Evolutionary conservation across 2,329 filamentous ascomycete genomes (phyloP).

Genomic region (Penicillium fuscoglaucum): DNA sequence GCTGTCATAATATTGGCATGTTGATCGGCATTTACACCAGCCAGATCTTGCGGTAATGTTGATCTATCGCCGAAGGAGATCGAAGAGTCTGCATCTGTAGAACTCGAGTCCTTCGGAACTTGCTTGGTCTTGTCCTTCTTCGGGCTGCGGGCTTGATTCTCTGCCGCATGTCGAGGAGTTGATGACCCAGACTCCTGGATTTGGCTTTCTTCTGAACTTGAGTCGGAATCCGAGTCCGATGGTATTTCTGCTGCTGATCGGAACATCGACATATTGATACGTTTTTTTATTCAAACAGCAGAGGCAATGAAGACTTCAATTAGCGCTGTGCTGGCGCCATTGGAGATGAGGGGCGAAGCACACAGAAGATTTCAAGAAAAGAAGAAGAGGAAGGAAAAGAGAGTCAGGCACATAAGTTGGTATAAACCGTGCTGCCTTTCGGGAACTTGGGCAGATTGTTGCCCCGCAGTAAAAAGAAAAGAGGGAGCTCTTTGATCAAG

Average conservation of each 20-base stretch:
- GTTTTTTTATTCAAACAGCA: background rate
- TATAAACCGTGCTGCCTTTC: background rate
- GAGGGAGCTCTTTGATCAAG: background rate
- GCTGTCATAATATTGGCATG: constrained; percentile 47
- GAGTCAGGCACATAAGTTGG: background rate
- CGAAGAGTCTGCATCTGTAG: constrained; percentile 18
- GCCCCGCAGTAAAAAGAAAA: constrained; percentile 8
- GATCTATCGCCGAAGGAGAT: constrained; percentile 23
- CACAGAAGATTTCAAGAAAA: background rate
- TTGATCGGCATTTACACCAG: constrained; percentile 36
- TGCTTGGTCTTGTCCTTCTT: constrained; percentile 9
- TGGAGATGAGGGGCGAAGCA: background rate
- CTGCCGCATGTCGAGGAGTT: constrained; percentile 1
- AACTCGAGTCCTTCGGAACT: background rate
- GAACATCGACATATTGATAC: constrained; percentile 43
- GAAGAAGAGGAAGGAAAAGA: background rate
- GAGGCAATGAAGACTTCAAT: background rate
- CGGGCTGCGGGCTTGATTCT: background rate
- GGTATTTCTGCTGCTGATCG: constrained; percentile 41
- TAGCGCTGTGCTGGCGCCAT: background rate
- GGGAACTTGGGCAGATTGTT: background rate
- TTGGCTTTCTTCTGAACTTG: constrained; percentile 29
- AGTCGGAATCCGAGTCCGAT: constrained; percentile 36
- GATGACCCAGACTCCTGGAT: constrained; percentile 11
- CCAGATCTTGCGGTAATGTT: constrained; percentile 23